phyloP scores from a whole-genome alignment of 1,284 basidiomycete genomes.

The Ganoderma lingzhi region DNA sequence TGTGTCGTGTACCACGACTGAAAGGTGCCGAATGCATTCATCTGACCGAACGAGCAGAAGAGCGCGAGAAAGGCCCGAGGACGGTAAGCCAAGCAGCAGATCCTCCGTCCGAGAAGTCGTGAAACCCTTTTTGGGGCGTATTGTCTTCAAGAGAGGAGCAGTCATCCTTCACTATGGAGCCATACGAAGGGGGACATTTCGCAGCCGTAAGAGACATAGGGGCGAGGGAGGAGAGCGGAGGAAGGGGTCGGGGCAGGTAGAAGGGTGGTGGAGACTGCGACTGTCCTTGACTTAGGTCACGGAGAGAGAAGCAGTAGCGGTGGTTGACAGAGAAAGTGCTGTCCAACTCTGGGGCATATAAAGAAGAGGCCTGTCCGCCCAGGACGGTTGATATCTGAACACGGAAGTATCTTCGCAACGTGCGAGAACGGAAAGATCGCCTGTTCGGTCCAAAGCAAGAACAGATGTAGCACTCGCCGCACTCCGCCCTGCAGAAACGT shows the following conservation, averaged over 20 bases:
- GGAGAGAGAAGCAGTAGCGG: neutral
- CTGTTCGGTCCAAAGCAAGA: slow-evolving; percentile 22
- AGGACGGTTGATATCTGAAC: slow-evolving; percentile 28
- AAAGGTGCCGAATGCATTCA: slow-evolving; percentile 50
- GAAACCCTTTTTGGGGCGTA: neutral
- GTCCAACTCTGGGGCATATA: slow-evolving; percentile 15
- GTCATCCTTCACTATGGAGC: slow-evolving; percentile 17
- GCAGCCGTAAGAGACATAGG: slow-evolving; percentile 16
- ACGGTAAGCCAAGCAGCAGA: slow-evolving; percentile 33
- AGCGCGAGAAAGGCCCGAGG: slow-evolving; percentile 33
- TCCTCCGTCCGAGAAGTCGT: slow-evolving; percentile 28
- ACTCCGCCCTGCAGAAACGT: neutral
- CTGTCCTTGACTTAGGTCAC: neutral
- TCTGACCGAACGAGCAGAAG: slow-evolving; percentile 48
- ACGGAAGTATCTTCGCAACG: slow-evolving; percentile 16
- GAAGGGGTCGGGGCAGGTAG: neutral
- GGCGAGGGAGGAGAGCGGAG: neutral
- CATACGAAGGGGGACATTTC: slow-evolving; percentile 15
- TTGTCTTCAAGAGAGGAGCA: slow-evolving; percentile 3
- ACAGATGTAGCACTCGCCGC: slow-evolving; percentile 2
- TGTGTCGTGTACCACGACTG: slow-evolving; percentile 54
- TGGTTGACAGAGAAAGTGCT: neutral
- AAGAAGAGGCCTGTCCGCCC: slow-evolving; percentile 21
- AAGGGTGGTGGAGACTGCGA: neutral
- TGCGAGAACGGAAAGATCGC: slow-evolving; percentile 21